phyloP scores from a whole-genome alignment of 2,329 filamentous ascomycete species.

The Nakataea oryzae region DNA sequence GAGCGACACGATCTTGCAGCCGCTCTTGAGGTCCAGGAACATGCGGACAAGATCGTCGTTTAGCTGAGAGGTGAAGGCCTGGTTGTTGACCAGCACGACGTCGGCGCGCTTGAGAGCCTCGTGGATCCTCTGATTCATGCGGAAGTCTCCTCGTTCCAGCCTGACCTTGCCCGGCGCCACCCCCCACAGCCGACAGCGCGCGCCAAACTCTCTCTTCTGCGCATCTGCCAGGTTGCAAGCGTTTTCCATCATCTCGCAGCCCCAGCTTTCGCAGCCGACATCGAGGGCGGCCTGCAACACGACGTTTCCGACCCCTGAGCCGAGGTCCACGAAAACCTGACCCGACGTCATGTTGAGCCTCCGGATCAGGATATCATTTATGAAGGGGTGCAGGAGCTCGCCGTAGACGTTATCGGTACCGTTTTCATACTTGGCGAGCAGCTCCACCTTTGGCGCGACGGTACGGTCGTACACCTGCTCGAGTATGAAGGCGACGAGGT shows the following conservation, averaged over 20 bases:
- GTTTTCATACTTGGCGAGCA: conserved; percentile 75
- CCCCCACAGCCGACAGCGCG: conserved; percentile 85
- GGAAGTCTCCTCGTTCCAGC: conserved; percentile 76
- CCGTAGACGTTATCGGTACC: conserved; percentile 93
- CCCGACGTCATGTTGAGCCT: conserved; percentile 69
- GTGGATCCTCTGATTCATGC: conserved; percentile 59
- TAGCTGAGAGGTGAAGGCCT: conserved; percentile 81
- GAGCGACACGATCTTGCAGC: conserved; percentile 81
- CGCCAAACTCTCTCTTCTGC: conserved; percentile 73
- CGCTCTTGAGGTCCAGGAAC: conserved; percentile 87
- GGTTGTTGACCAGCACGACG: conserved; percentile 96
- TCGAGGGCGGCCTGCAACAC: conserved; percentile 89
- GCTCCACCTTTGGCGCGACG: conserved; percentile 79
- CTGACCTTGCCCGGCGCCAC: conserved; percentile 68
- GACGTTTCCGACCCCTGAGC: conserved; percentile 93
- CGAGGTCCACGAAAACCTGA: conserved; percentile 87
- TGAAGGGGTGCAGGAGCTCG: conserved; percentile 77
- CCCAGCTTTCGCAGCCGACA: conserved; percentile 89
- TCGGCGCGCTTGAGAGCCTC: conserved; percentile 73
- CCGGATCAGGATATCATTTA: conserved; percentile 68
- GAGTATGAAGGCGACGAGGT: conserved; percentile 70
- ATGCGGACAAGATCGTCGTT: conserved; percentile 80
- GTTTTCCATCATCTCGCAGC: conserved; percentile 92
- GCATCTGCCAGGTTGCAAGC: conserved; percentile 72
- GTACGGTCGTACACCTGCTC: conserved; percentile 85